phyloP scores from a whole-genome alignment of 805 yeast species.

The Candida easanensis region DNA sequence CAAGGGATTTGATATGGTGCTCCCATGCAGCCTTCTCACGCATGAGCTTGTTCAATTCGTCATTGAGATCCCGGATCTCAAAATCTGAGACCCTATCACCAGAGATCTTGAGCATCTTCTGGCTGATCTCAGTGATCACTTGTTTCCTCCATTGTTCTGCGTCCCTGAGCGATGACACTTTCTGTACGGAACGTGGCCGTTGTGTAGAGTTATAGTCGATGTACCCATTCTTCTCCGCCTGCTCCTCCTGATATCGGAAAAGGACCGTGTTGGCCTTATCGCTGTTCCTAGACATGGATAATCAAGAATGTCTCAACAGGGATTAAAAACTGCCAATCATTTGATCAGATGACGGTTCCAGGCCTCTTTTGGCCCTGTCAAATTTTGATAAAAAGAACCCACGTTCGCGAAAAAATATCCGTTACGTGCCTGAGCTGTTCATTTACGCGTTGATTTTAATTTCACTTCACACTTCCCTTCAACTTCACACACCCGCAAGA shows the following conservation, averaged over 20 bases:
- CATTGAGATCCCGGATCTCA: slow-evolving; percentile 72
- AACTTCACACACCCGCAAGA: not conserved
- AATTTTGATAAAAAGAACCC: no score
- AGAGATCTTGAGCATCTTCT: slow-evolving; percentile 57
- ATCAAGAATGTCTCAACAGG: not conserved
- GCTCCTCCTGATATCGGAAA: slow-evolving; percentile 60
- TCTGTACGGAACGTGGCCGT: slow-evolving; percentile 59
- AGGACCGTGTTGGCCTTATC: slow-evolving; percentile 76
- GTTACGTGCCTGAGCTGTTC: no score
- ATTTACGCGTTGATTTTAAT: no score
- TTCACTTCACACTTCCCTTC: no score
- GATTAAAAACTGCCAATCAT: no score
- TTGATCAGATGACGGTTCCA: no score
- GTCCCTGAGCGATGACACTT: slow-evolving; percentile 52
- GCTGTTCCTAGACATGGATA: slow-evolving; percentile 66
- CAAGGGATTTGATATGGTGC: slow-evolving; percentile 60
- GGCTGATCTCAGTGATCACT: slow-evolving; percentile 61
- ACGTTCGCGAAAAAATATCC: no score
- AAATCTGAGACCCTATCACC: slow-evolving; percentile 57
- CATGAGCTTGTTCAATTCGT: slow-evolving; percentile 62
- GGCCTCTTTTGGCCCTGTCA: no score
- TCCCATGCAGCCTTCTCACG: slow-evolving; percentile 80
- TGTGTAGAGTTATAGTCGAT: slow-evolving; percentile 51
- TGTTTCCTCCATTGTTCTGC: slow-evolving; percentile 71
- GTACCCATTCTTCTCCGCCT: slow-evolving; percentile 57